Percentiles rank a stretch among this genome's conserved stretches.
Conservation (phyloP, 1,284 basidiomycete species). For the Rhodotorula sp. region DNA sequence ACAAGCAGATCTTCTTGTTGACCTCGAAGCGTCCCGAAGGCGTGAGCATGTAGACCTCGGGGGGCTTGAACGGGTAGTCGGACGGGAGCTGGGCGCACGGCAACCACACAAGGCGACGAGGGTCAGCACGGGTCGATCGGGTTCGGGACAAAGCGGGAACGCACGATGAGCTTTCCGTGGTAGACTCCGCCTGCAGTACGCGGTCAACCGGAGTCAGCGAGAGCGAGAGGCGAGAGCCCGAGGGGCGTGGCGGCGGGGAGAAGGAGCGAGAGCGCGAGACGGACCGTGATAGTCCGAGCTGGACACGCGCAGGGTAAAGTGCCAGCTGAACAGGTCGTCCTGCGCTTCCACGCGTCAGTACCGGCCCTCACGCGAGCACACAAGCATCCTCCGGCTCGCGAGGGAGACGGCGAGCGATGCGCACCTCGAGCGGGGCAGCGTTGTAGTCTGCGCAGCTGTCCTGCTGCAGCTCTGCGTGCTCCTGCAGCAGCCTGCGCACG, state of each 20-base stretch:
- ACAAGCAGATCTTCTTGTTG: slow-evolving; percentile 41
- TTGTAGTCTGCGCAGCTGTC: slow-evolving; percentile 79
- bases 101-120: slow-evolving; percentile 5
- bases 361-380: neutral
- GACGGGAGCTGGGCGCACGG: slow-evolving; percentile 45
- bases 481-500: slow-evolving; percentile 79
- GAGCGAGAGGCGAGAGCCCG: too few relatives aligned
- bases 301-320: slow-evolving; percentile 87
- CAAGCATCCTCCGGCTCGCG: neutral
- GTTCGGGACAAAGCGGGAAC: slow-evolving; percentile 40
- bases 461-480: slow-evolving; percentile 80
- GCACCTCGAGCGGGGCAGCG: slow-evolving; percentile 83
- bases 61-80: slow-evolving; percentile 53
- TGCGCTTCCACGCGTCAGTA: slow-evolving; percentile 11
- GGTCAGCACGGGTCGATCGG: slow-evolving; percentile 45
- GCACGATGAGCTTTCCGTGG: slow-evolving; percentile 45
- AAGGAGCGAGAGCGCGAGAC: neutral
- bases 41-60: slow-evolving; percentile 50
- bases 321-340: slow-evolving; percentile 71
- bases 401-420: slow-evolving; percentile 44
- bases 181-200: slow-evolving; percentile 32
- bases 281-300: slow-evolving; percentile 83
- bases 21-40: slow-evolving; percentile 52
- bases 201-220: neutral
- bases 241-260: slow-evolving; percentile 2